Evolutionary conservation across 140 eudicot genomes (phyloP), one percentile per base, ranked within the genome.

Genomic region (Flaveria floridana): DNA sequence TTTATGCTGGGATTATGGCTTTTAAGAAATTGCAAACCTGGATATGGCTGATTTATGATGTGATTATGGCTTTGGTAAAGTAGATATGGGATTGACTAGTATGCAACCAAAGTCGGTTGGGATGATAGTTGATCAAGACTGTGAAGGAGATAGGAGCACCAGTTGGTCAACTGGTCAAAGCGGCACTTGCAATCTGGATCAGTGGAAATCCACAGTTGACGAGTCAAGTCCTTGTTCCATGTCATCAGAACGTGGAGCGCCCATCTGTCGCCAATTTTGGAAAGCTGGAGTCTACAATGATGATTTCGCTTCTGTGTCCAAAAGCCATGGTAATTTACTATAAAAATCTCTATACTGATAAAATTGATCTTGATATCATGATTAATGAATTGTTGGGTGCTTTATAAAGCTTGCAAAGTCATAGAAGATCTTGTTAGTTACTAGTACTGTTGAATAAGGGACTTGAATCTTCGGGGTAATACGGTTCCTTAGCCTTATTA

Each of bases 221-320:
- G 87, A 83, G 72, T 56, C 92, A 39, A 75, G 73, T 80, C 87
- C 78, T 78, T 74, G 82, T 83, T 84, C 95, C 21, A 77, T 88
- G 25, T 79, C 95, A 56, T 62, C 90, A 47, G 19, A 80, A 53
- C 76, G 69, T 66, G 83, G 83, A 14, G 85, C 87, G 4, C 97
- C 97, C 2, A 18, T 89, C 72, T 84, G 90, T 78, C 92, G 97
- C 10, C 95, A 92, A 65, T 92, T 92, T 88, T 92, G 98, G 96
- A 85, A 85, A 82, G 98, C 98, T 42, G 98, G 96, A 41, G 72
- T 48, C 2, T 88, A 78, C 57, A 83, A 86, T 21, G 80, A 76
- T 65, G 81, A 76, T 20, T 79, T 77, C 2, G 41, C 86, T n/a
- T 76, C 62, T 25, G 71, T 63, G 7, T 25, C 84, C 71, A 65